These are phyloP conservation scores for Amauroascus niger DNA, from an alignment of 2,329 filamentous ascomycete species.

Conservation along the genomic window DNA sequence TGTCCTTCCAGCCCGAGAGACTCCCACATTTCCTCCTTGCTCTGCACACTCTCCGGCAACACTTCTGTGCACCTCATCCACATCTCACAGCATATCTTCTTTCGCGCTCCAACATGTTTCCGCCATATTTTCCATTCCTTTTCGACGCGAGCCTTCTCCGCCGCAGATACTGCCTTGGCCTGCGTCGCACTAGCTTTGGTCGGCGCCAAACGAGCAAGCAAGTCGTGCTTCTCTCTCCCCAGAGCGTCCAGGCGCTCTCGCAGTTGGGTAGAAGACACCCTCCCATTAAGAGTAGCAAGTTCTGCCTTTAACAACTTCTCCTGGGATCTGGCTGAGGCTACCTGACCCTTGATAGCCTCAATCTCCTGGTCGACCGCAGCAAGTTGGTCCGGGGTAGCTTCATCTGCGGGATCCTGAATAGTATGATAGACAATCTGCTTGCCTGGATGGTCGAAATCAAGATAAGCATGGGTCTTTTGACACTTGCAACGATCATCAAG, in stretches of 20 bases:
- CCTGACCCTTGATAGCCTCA: constrained; percentile 37
- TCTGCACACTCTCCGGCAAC: constrained; percentile 39
- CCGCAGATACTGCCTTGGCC: constrained; percentile 36
- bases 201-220: constrained; percentile 34
- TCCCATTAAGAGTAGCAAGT: constrained; percentile 39
- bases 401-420: constrained; percentile 43
- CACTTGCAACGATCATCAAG: background rate
- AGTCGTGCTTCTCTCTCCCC: constrained; percentile 36
- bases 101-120: constrained; percentile 32
- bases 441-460: constrained; percentile 31
- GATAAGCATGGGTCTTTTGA: background rate
- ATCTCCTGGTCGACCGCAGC: constrained; percentile 43
- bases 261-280: constrained; percentile 45
- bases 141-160: constrained; percentile 42
- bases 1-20: constrained; percentile 32
- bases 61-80: constrained; percentile 43
- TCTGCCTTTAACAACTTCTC: constrained; percentile 43
- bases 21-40: constrained; percentile 43
- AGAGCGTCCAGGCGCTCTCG: constrained; percentile 36
- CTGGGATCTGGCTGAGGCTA: constrained; percentile 36
- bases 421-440: constrained; percentile 56
- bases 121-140: constrained; percentile 41
- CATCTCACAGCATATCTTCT: constrained; percentile 43
- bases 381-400: constrained; percentile 41
- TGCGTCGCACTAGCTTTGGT: constrained; percentile 32